Evolutionary conservation across 139 green algal species (phyloP).

Genomic region (Edaphochlamys debaryana): DNA sequence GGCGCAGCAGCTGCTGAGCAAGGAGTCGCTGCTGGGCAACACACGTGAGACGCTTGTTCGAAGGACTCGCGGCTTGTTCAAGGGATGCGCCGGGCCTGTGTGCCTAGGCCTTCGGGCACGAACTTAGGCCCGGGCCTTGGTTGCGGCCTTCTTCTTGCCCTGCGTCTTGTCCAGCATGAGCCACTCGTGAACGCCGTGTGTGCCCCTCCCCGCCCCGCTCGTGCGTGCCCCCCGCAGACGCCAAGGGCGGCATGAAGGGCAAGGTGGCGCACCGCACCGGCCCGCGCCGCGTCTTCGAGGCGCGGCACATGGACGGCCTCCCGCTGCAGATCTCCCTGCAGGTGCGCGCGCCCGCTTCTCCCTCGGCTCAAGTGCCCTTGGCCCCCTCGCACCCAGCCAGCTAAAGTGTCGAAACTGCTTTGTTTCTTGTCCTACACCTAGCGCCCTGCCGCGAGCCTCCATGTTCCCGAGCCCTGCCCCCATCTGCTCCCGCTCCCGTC

Average conservation of each 20-base stretch:
- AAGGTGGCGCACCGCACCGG: conserved; percentile 37
- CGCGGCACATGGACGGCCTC: conserved; percentile 37
- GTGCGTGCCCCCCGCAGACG: conserved; percentile 3
- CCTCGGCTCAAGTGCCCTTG: too few relatives aligned
- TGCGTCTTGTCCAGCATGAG: too few relatives aligned
- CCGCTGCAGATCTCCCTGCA: conserved; percentile 45
- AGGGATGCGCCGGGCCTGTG: too few relatives aligned
- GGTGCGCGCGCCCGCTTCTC: conserved; percentile 19
- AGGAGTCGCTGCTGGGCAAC: conserved; percentile 24
- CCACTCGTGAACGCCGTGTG: neutral
- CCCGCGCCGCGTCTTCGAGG: conserved; percentile 2
- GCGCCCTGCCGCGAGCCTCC: too few relatives aligned
- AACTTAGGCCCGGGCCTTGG: too few relatives aligned
- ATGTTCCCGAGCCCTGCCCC: neutral
- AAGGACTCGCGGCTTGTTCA: too few relatives aligned
- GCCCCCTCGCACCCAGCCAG: too few relatives aligned
- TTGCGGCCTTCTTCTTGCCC: too few relatives aligned
- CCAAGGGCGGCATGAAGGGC: conserved; percentile 52
- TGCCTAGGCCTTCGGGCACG: too few relatives aligned
- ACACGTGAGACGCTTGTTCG: conserved; percentile 25
- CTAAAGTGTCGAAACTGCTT: too few relatives aligned
- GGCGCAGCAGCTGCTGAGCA: conserved; percentile 16
- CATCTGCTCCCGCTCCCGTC: neutral
- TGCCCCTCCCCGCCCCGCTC: too few relatives aligned
- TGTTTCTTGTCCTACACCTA: too few relatives aligned